phyloP scores from a whole-genome alignment of 352 stramenopile genomes.

The Chrysophaeum taylorii region DNA sequence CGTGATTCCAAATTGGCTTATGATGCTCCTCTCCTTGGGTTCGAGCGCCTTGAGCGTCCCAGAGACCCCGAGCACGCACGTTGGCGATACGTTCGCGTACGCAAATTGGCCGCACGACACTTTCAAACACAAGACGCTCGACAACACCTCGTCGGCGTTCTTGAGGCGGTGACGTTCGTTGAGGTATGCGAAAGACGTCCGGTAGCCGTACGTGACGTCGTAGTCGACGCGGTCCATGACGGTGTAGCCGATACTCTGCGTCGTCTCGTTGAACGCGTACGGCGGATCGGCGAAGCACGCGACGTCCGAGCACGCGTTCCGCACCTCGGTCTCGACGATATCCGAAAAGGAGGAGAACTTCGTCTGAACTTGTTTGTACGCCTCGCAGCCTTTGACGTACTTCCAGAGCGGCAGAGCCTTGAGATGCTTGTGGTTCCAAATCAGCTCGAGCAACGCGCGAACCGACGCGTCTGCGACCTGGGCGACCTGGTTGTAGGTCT shows the following conservation, averaged over 20 bases:
- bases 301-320: too few relatives aligned
- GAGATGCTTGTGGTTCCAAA: slow-evolving; percentile 34
- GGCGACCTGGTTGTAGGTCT: slow-evolving; percentile 37
- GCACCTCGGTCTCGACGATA: slow-evolving; percentile 45
- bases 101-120: slow-evolving; percentile 48
- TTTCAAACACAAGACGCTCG: slow-evolving; percentile 29
- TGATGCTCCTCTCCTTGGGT: slow-evolving; percentile 35
- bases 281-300: too few relatives aligned
- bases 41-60: slow-evolving; percentile 39
- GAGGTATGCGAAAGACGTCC: slow-evolving; percentile 43
- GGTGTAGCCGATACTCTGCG: slow-evolving; percentile 45
- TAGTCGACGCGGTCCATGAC: slow-evolving; percentile 43
- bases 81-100: slow-evolving; percentile 43
- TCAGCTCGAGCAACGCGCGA: slow-evolving; percentile 37
- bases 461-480: too few relatives aligned
- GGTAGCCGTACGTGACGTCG: slow-evolving; percentile 40
- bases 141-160: slow-evolving; percentile 21
- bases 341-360: slow-evolving; percentile 34
- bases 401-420: slow-evolving; percentile 31
- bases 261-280: slow-evolving; percentile 35
- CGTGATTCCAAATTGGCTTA: slow-evolving; percentile 37
- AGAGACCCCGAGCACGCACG: slow-evolving; percentile 43
- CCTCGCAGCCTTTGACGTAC: too few relatives aligned
- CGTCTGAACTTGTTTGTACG: slow-evolving; percentile 29
- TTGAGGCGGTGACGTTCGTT: slow-evolving; percentile 33